phyloP scores from a whole-genome alignment of 495 filamentous ascomycete species.

The Xeromyces bisporus region DNA sequence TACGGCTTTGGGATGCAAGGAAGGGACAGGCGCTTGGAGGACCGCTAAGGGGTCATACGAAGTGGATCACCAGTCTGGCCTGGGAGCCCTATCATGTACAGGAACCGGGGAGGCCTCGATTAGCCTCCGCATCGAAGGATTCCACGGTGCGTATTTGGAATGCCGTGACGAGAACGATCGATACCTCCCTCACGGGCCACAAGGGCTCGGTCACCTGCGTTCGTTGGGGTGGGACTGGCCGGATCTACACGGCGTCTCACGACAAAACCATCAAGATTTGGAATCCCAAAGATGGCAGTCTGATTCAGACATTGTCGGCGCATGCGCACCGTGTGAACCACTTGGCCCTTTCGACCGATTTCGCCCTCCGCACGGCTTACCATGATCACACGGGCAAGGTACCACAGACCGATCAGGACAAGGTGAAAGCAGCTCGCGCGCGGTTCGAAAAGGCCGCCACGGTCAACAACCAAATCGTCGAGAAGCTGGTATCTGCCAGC shows the following conservation, averaged over 20 bases:
- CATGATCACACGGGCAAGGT: constrained; percentile 66
- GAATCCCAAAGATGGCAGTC: constrained; percentile 60
- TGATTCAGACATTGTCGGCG: constrained; percentile 59
- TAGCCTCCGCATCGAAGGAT: constrained; percentile 86
- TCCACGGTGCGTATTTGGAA: constrained; percentile 82
- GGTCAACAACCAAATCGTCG: constrained; percentile 57
- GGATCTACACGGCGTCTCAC: constrained; percentile 78
- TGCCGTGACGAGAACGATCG: constrained; percentile 56
- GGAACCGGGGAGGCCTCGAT: constrained; percentile 49
- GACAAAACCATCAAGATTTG: constrained; percentile 91
- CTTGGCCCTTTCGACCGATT: constrained; percentile 84
- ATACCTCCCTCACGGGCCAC: constrained; percentile 73
- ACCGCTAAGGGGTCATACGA: constrained; percentile 74
- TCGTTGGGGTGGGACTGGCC: constrained; percentile 79
- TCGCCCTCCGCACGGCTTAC: constrained; percentile 72
- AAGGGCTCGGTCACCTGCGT: constrained; percentile 79
- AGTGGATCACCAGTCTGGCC: constrained; percentile 73
- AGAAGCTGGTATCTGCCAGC: constrained; percentile 75
- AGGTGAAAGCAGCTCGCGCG: constrained; percentile 56
- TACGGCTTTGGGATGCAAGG: constrained; percentile 77
- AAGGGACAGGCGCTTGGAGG: constrained; percentile 61
- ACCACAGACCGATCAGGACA: constrained; percentile 51
- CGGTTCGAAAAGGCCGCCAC: constrained; percentile 83
- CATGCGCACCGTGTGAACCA: constrained; percentile 97
- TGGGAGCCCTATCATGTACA: constrained; percentile 94